Base-by-base conservation (phyloP, 1,284 basidiomycete species). In the Austroboletus rostrupii region DNA sequence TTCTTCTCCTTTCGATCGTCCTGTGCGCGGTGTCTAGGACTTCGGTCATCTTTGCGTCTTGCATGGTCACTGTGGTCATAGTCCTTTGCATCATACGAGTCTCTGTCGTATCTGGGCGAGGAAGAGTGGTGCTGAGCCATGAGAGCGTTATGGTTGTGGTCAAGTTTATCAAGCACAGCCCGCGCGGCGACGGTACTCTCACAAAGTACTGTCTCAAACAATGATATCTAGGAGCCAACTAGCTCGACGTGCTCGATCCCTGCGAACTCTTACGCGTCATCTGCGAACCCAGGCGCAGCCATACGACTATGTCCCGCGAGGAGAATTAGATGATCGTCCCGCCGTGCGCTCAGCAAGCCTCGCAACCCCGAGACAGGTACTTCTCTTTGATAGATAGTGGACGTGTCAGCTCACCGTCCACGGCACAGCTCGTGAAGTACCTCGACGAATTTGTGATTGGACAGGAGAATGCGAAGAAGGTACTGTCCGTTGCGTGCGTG, bases 391-490 rank as follows among this genome's bases (percentile, higher is more conserved):
- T 10, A 21, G 43, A 46, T 19, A 28, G 9, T 11, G 10, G 39
- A 47, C 45, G 33, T 20, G 21, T 26, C 33, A 7, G 35, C 47
- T 63, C 36, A 55, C 49, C 29, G 43, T 41, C 46, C 29, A 19
- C 38, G 48, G 37, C 31, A 44, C 50, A 94, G 86, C 80, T 97
- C 35, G 86, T 86, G n/a, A 79, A 86, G 62, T 92, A 92, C 67
- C 78, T 97, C 28, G 87, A 92, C 58, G 82, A 90, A 61, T 96
- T 88, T 64, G 85, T 97, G n/a, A 80, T 97, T 13, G 94, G 95
- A 2, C 95, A 97, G 66, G 88, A 91, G 55, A 79, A 78, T 54
- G 94, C 95, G 3, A 97, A 97, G 78, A 92, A 93, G 65, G 87
- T 92, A 11, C 78, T 97, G 17, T 91, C 92, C 29, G 95, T 94